Base-by-base conservation (phyloP, 306 rosid genomes). In the Purshia tridentata region DNA sequence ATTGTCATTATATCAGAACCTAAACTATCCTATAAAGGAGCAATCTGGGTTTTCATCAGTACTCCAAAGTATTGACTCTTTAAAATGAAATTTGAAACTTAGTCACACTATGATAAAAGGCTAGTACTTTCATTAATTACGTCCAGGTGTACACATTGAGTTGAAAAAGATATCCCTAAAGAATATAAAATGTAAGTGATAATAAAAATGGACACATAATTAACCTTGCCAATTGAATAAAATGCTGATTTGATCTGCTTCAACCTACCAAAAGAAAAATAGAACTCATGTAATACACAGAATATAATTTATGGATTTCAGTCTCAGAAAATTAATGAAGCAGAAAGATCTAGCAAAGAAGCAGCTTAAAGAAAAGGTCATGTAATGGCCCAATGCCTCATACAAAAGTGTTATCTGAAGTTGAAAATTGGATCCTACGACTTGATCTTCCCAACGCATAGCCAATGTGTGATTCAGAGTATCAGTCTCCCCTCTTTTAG, bases 191-290 rank as follows among this genome's bases (percentile, higher is more conserved):
- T 12, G 22, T 44, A 69, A 69, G 67, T 14, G 39, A 14, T 20
- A 54, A 48, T 48, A 39, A 77, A 69, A 54, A 60, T 4, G 47
- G 71, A 74, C 44, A 42, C 14, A 65, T 61, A 74, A n/a, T n/a
- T n/a, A n/a, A 89, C 97, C 97, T 91, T 91, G 48, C 89, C 42
- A 81, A 91, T 70, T 63, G 92, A 71, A 81, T 91, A 91, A 87
- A 89, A 91, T n/a, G 97, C 89, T 44, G 97, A 91, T 68, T 87
- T 91, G 86, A 91, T 91, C 87, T 89, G 95, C 84, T 87, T 84
- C 87, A 86, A 82, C 81, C 96, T 88, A 86, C 84, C 73, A 48
- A 78, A 76, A 60, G 52, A 65, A 55, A 3, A 61, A 14, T 9
- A 53, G 7, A 72, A 48, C 54, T 67, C 40, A 58, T n/a, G 60